Evolutionary conservation across 2,329 filamentous ascomycete species (phyloP).

Genomic region (Eurotiales sp.): DNA sequence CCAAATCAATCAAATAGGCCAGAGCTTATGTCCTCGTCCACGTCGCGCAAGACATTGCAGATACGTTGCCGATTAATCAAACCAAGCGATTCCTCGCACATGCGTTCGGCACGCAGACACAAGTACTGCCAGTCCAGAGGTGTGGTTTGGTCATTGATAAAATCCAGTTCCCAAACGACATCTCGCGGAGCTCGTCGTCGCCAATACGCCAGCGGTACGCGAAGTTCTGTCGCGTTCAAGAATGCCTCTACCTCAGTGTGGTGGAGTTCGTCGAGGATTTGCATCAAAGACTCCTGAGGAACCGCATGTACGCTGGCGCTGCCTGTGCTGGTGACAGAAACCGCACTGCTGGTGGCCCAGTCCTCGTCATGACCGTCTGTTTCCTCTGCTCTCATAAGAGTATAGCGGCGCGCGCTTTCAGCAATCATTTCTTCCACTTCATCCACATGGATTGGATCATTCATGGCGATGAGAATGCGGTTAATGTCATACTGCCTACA

Average conservation of each 20-base stretch:
- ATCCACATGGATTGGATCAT: constrained; percentile 3
- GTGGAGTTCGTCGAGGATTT: constrained; percentile 3
- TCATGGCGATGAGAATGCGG: constrained; percentile 4
- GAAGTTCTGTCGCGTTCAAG: background rate
- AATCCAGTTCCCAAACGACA: constrained; percentile 8
- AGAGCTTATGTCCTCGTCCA: background rate
- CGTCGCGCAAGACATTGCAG: constrained; percentile 6
- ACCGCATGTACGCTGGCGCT: background rate
- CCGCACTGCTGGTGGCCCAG: background rate
- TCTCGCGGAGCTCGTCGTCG: constrained; percentile 4
- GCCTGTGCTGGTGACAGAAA: background rate
- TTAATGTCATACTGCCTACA: constrained; percentile 1
- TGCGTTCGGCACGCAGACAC: constrained; percentile 9
- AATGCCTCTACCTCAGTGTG: constrained; percentile 7
- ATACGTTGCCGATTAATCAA: constrained; percentile 10
- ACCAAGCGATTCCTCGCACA: constrained; percentile 11
- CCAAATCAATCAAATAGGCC: background rate
- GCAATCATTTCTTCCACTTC: constrained; percentile 12
- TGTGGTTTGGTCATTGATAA: background rate
- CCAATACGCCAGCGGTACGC: constrained; percentile 7
- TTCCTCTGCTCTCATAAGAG: background rate
- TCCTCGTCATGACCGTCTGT: background rate
- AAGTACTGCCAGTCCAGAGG: constrained; percentile 12
- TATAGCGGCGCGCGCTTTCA: constrained; percentile 7
- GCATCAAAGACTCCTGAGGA: background rate